Percentiles rank a stretch among this genome's conserved stretches.
phyloP scores from a whole-genome alignment of 176 grass and related monocot species.

The Elaeis guineensis region DNA sequence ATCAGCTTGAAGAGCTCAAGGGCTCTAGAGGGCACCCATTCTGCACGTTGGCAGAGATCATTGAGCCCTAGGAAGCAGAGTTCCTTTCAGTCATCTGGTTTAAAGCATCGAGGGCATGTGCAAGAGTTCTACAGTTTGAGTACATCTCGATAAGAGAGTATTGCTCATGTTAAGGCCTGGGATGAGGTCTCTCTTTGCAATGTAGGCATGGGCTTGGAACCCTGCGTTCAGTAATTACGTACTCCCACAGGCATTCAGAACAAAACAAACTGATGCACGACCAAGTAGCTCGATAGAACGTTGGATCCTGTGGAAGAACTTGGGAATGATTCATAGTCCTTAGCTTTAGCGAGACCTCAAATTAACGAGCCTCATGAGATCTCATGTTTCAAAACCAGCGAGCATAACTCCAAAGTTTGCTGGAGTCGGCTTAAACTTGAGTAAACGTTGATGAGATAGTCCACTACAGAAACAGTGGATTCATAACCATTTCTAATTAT shows the following conservation, averaged over 20 bases:
- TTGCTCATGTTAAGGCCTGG: slow-evolving; percentile 18
- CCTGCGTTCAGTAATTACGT: slow-evolving; percentile 23
- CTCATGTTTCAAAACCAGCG: slow-evolving; percentile 25
- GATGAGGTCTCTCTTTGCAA: slow-evolving; percentile 39
- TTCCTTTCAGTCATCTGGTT: slow-evolving; percentile 35
- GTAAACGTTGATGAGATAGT: slow-evolving; percentile 38
- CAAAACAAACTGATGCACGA: slow-evolving; percentile 16
- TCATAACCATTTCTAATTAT: slow-evolving; percentile 48
- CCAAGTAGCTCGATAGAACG: slow-evolving; percentile 19
- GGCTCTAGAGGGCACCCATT: slow-evolving; percentile 38
- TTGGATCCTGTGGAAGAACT: slow-evolving; percentile 35
- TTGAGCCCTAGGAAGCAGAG: slow-evolving; percentile 47
- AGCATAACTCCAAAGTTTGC: slow-evolving; percentile 29
- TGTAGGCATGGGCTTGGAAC: slow-evolving; percentile 47
- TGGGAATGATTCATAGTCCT: slow-evolving; percentile 32
- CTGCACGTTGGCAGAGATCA: slow-evolving; percentile 38
- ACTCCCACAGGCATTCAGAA: slow-evolving; percentile 40
- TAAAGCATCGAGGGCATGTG: slow-evolving; percentile 39
- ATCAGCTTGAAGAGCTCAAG: slow-evolving; percentile 45
- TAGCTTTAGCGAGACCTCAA: slow-evolving; percentile 24
- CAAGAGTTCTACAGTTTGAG: slow-evolving; percentile 39
- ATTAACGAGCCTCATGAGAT: slow-evolving; percentile 30
- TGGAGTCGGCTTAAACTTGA: slow-evolving; percentile 10
- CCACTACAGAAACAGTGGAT: slow-evolving; percentile 30
- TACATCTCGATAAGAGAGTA: slow-evolving; percentile 57